These are phyloP conservation scores for Cryptococcus jaspeensis DNA, from an alignment of 1,284 basidiomycete genomes.

Conservation along the genomic window DNA sequence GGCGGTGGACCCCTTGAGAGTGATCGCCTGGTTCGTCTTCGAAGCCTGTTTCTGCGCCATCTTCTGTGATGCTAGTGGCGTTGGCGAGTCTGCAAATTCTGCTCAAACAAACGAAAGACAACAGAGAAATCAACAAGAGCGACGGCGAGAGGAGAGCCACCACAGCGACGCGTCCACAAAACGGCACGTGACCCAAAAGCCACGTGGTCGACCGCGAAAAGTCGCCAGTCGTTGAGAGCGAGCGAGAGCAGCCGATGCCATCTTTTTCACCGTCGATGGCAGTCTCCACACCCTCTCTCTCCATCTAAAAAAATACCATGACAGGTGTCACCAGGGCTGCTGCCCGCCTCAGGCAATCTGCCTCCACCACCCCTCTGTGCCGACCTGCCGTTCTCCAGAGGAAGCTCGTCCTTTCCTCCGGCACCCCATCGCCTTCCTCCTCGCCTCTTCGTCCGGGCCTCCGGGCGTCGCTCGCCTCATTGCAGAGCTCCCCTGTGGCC, in stretches of 20 bases:
- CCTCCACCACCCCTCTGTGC: slow-evolving; percentile 3
- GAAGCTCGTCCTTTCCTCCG: slow-evolving; percentile 6
- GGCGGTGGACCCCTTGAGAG: slow-evolving; percentile 89
- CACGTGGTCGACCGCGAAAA: not conserved
- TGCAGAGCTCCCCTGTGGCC: not conserved
- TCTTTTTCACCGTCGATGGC: too few relatives aligned
- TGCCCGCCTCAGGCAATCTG: slow-evolving; percentile 3
- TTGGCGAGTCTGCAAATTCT: not conserved
- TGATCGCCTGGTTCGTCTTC: slow-evolving; percentile 60
- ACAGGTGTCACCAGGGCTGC: slow-evolving; percentile 9
- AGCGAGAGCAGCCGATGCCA: too few relatives aligned
- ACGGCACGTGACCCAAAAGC: not conserved
- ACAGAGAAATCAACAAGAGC: not conserved
- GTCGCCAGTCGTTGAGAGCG: not conserved
- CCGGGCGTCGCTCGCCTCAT: not conserved
- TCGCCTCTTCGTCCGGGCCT: slow-evolving; percentile 2
- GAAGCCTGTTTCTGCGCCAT: slow-evolving; percentile 52
- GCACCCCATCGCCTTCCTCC: not conserved
- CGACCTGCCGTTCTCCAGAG: slow-evolving; percentile 12
- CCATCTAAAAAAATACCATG: slow-evolving; percentile 3
- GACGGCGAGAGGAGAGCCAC: not conserved
- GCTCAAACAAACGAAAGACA: not conserved
- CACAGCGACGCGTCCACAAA: not conserved
- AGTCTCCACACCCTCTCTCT: too few relatives aligned
- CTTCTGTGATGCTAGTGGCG: not conserved